phyloP scores from a whole-genome alignment of 352 stramenopile genomes.

The Phytophthora boehmeriae region DNA sequence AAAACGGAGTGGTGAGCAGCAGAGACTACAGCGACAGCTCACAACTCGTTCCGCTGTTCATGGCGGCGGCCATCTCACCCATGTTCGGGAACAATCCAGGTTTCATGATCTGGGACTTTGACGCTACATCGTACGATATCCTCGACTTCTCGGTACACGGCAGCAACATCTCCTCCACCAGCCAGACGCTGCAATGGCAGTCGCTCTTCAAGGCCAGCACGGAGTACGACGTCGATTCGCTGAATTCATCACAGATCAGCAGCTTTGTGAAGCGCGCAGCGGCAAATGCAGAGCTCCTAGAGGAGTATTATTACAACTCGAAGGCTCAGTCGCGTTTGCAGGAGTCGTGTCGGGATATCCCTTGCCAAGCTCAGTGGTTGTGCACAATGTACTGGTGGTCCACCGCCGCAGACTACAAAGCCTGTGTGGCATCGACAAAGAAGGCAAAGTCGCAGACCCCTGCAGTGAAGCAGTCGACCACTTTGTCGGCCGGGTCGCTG shows the following conservation, averaged over 20 bases:
- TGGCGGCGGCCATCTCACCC: slow-evolving; percentile 86
- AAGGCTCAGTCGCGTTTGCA: slow-evolving; percentile 64
- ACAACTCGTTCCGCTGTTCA: slow-evolving; percentile 75
- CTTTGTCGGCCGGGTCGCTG: slow-evolving; percentile 22
- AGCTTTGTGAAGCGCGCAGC: slow-evolving; percentile 54
- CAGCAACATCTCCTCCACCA: slow-evolving; percentile 61
- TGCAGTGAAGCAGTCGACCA: slow-evolving; percentile 9
- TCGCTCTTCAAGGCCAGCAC: slow-evolving; percentile 56
- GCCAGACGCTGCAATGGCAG: slow-evolving; percentile 52
- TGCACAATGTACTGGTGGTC: slow-evolving; percentile 84
- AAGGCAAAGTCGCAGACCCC: slow-evolving; percentile 15
- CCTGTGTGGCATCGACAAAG: slow-evolving; percentile 45
- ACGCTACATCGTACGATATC: slow-evolving; percentile 68
- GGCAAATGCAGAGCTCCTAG: slow-evolving; percentile 47
- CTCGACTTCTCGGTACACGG: slow-evolving; percentile 79
- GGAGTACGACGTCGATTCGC: slow-evolving; percentile 55
- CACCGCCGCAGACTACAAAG: slow-evolving; percentile 53
- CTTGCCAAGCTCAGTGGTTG: slow-evolving; percentile 63
- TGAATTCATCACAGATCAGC: slow-evolving; percentile 50
- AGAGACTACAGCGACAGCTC: slow-evolving; percentile 21
- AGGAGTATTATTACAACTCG: slow-evolving; percentile 83
- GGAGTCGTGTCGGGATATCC: slow-evolving; percentile 39
- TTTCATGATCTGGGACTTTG: slow-evolving; percentile 89
- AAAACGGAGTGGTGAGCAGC: slow-evolving; percentile 17
- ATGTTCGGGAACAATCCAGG: slow-evolving; percentile 91